Conservation (phyloP, 768 basidiomycete genomes). For the Erythrobasidium yunnanense region DNA sequence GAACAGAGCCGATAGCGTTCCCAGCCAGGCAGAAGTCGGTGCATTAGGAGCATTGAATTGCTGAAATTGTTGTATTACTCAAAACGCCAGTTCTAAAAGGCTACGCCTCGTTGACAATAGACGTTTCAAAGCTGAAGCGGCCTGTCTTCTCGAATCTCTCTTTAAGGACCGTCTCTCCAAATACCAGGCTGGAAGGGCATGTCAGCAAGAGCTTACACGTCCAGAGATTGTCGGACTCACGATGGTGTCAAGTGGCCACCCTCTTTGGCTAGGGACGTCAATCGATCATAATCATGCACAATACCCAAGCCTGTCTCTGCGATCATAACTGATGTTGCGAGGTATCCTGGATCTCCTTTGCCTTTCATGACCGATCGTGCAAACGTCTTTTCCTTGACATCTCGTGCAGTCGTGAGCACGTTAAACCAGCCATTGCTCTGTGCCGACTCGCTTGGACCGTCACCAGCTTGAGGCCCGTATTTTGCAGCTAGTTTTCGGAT, state of each 20-base stretch:
- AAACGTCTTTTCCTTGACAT: slow-evolving; percentile 45
- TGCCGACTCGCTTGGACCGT: slow-evolving; percentile 55
- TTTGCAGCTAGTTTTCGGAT: slow-evolving; percentile 7
- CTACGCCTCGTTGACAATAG: background rate
- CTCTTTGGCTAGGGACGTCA: slow-evolving; percentile 51
- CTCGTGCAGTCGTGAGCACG: slow-evolving; percentile 61
- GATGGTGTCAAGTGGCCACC: slow-evolving; percentile 79
- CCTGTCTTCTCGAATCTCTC: slow-evolving; percentile 11
- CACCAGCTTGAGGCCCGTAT: slow-evolving; percentile 45
- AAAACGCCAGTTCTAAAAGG: background rate
- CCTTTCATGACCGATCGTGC: slow-evolving; percentile 57
- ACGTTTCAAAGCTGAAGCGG: background rate
- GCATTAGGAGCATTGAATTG: background rate
- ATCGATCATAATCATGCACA: slow-evolving; percentile 48
- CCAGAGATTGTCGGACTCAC: slow-evolving; percentile 17
- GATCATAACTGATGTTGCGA: slow-evolving; percentile 56
- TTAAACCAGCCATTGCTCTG: slow-evolving; percentile 54
- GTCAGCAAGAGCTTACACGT: background rate
- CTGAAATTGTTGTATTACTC: background rate
- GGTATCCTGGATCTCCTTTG: slow-evolving; percentile 65
- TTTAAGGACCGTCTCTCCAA: background rate
- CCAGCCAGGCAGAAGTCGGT: slow-evolving; percentile 27
- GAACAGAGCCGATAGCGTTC: slow-evolving; percentile 41
- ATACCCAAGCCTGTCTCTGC: slow-evolving; percentile 66
- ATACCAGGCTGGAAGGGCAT: background rate